Conservation (phyloP, 2,329 filamentous ascomycete genomes). For the Mycocentrospora acerina region DNA sequence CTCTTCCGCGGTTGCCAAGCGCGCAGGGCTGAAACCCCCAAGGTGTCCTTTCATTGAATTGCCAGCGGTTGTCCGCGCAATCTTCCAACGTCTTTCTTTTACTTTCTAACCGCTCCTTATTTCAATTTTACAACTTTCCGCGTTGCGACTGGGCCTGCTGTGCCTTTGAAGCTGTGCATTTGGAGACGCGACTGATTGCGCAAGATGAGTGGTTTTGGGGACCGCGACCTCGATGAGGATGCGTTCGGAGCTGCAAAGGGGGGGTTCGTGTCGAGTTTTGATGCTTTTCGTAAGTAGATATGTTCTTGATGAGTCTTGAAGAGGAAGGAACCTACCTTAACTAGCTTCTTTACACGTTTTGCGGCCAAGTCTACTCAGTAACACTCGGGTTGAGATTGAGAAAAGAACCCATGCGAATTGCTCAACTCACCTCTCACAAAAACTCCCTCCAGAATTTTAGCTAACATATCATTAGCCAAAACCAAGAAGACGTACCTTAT, state of each 20-base stretch:
- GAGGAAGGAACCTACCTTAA: no score
- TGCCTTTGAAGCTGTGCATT: no score
- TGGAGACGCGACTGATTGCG: conserved; percentile 17
- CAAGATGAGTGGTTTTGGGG: conserved; percentile 75
- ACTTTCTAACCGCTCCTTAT: conserved; percentile 9
- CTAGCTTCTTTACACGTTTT: no score
- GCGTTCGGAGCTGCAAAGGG: conserved; percentile 73
- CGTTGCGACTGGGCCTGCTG: conserved; percentile 31
- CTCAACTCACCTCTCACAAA: no score
- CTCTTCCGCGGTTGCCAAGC: conserved; percentile 26
- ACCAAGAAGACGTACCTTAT: conserved; percentile 91
- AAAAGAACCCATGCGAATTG: no score
- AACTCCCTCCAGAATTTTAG: not conserved
- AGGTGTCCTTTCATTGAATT: conserved; percentile 39
- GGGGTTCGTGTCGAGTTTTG: conserved; percentile 71
- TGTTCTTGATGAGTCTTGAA: no score
- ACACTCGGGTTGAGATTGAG: no score
- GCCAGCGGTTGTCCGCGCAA: conserved; percentile 2
- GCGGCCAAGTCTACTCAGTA: no score
- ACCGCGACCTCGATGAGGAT: conserved; percentile 71
- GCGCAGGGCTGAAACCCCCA: conserved; percentile 26
- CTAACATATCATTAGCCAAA: conserved; percentile 65
- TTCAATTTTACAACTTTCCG: not conserved
- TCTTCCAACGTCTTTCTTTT: conserved; percentile 21
- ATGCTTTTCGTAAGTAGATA: conserved; percentile 81